Evolutionary conservation across 2,329 filamentous ascomycete species (phyloP).

Genomic region (Verticillium zaregamsianum): DNA sequence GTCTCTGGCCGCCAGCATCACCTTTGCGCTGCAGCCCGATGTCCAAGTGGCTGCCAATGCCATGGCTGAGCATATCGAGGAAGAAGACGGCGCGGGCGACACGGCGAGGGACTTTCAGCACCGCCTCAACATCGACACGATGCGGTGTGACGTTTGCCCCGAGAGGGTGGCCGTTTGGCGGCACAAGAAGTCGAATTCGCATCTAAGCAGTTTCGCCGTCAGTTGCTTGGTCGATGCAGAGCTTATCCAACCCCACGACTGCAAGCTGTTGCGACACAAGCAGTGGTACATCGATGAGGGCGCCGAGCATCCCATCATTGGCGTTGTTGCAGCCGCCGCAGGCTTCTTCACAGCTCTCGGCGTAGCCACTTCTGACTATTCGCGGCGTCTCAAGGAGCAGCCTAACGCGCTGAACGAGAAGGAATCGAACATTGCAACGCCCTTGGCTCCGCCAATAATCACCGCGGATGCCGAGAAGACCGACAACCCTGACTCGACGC

Average conservation of each 20-base stretch:
- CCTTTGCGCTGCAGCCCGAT: constrained; percentile 44
- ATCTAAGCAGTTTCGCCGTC: constrained; percentile 58
- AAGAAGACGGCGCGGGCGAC: constrained; percentile 49
- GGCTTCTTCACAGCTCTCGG: constrained; percentile 63
- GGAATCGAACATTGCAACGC: neutral
- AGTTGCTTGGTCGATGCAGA: constrained; percentile 51
- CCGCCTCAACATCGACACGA: constrained; percentile 45
- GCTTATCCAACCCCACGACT: constrained; percentile 49
- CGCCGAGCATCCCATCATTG: constrained; percentile 60
- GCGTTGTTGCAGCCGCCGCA: constrained; percentile 61
- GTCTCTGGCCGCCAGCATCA: constrained; percentile 49
- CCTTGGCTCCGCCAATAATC: neutral
- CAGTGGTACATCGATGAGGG: constrained; percentile 65
- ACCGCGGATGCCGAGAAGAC: neutral
- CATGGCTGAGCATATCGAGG: constrained; percentile 48
- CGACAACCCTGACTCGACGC: neutral
- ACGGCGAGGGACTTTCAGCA: constrained; percentile 52
- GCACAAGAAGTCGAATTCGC: constrained; percentile 52
- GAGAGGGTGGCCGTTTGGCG: constrained; percentile 57
- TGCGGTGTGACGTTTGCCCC: constrained; percentile 57
- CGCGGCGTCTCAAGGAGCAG: constrained; percentile 10
- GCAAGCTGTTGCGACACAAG: constrained; percentile 42
- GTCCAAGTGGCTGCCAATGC: constrained; percentile 31
- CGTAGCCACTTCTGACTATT: constrained; percentile 36
- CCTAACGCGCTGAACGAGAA: neutral